Conservation (phyloP, 164 flowering plant genomes). For the Malania oleifera region DNA sequence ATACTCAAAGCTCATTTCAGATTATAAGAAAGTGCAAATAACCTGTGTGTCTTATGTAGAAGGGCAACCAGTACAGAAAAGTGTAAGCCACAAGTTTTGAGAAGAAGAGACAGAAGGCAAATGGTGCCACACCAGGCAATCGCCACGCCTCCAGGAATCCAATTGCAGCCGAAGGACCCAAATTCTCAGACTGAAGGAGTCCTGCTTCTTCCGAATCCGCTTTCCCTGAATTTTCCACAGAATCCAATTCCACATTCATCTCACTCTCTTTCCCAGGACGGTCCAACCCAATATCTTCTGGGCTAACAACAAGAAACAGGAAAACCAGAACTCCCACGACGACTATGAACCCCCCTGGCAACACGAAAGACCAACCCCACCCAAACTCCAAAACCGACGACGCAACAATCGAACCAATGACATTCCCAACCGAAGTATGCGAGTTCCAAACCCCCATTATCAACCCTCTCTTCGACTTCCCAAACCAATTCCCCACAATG, state of each 20-base stretch:
- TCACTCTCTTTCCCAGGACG: conserved; percentile 38
- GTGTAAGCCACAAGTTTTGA: conserved; percentile 98
- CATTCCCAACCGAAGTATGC: conserved; percentile 85
- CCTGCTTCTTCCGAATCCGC: conserved; percentile 46
- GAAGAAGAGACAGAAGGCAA: conserved; percentile 90
- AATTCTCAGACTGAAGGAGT: conserved; percentile 27
- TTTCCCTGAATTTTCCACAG: conserved; percentile 22
- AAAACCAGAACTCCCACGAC: conserved; percentile 55
- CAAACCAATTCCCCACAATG: conserved; percentile 91
- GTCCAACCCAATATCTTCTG: conserved; percentile 63
- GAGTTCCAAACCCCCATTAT: conserved; percentile 97
- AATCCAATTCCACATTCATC: conserved; percentile 32
- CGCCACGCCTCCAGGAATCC: conserved; percentile 94
- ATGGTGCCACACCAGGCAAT: conserved; percentile 84
- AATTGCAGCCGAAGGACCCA: conserved; percentile 49
- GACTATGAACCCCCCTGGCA: conserved; percentile 67
- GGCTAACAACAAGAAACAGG: conserved; percentile 61
- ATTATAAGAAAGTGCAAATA: neutral
- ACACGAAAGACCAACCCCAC: conserved; percentile 97
- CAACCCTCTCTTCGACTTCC: conserved; percentile 79
- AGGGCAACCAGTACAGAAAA: conserved; percentile 94
- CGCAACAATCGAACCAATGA: conserved; percentile 73
- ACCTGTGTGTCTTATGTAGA: conserved; percentile 95
- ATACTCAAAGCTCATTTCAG: neutral
- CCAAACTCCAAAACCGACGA: conserved; percentile 77